Evolutionary conservation across 345 rosid genomes (phyloP), one percentile per base, ranked within the genome.

Genomic region (Citrus mangshanensis): DNA sequence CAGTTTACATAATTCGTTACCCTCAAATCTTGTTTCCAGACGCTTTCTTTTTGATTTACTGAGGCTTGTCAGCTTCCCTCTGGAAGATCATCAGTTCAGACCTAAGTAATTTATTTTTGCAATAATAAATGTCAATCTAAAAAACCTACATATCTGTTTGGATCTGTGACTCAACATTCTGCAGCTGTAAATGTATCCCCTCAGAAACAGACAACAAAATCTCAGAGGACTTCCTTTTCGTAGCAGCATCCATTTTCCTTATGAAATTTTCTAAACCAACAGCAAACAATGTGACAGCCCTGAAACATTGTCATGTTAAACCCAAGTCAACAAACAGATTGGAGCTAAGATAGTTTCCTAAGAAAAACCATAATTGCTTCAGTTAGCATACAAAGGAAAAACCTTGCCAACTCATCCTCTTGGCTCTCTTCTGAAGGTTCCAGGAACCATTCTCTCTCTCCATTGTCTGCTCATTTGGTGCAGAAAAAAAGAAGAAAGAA

Each of bases 331-430:
- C 64, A 74, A 64, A 72, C 37, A 34, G 76, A 72, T 21, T 60
- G 46, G 59, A 66, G 59, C 18, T 37, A 59, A 49, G 74, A 76
- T 46, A 75, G 38, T 58, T 32, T 54, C 59, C 46, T 21, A 38
- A 40, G 74, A 59, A 59, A 60, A 51, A 27, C 37, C 66, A 51
- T 54, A 59, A 40, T 18, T 49, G 69, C 66, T 68, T 18, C 55
- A 28, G 32, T 54, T 77, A 40, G 63, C 72, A 78, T 25, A 66
- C 40, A 76, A 68, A 81, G 30, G 80, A 69, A 81, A 81, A 78
- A 94, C 98, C 98, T 97, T 79, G 89, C 86, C 86, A 87, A 79
- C 69, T 91, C 99, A 82, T 88, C 92, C 84, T 84, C 91, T 79
- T 83, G 88, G 69, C 76, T 84, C 81, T 79, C 85, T 81, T 87